phyloP scores from a whole-genome alignment of 352 stramenopile species.

The Aphanomyces cochlioides region DNA sequence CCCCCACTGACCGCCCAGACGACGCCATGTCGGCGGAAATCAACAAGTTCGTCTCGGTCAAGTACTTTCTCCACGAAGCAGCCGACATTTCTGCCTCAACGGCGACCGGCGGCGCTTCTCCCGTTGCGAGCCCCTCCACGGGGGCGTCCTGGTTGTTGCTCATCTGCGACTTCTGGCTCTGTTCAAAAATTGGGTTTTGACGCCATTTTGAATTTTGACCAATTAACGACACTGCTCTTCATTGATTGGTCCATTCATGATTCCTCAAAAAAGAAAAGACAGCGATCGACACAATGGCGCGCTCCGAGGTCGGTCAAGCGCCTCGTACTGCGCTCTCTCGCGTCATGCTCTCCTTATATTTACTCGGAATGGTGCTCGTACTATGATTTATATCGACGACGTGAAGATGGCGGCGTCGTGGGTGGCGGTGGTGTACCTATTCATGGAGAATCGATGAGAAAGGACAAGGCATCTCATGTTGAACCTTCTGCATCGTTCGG shows the following conservation, averaged over 20 bases:
- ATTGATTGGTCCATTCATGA: not conserved
- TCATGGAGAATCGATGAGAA: too few species aligned
- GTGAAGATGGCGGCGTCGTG: too few species aligned
- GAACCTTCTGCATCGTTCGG: too few species aligned
- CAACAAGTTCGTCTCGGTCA: constrained; percentile 12
- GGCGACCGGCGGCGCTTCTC: not conserved
- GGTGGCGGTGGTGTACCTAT: too few species aligned
- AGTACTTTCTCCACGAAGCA: constrained; percentile 3
- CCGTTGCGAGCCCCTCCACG: not conserved
- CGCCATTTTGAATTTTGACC: constrained; percentile 14
- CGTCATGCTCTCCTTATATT: too few species aligned
- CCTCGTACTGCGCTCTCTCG: too few species aligned
- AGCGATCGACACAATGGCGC: too few species aligned
- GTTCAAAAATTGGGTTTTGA: constrained; percentile 20
- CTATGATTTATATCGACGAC: too few species aligned
- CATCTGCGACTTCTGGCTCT: not conserved
- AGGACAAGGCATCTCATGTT: too few species aligned
- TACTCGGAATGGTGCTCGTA: too few species aligned
- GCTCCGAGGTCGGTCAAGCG: too few species aligned
- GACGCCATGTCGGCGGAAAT: constrained; percentile 3
- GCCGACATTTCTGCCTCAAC: not conserved
- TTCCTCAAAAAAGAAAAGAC: too few species aligned
- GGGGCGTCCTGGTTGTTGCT: constrained; percentile 7
- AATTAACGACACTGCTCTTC: not conserved
- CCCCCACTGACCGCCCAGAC: not conserved